Evolutionary conservation across 768 basidiomycete genomes (phyloP), one percentile per base, ranked within the genome.

Genomic region (Podaxis pistillaris): DNA sequence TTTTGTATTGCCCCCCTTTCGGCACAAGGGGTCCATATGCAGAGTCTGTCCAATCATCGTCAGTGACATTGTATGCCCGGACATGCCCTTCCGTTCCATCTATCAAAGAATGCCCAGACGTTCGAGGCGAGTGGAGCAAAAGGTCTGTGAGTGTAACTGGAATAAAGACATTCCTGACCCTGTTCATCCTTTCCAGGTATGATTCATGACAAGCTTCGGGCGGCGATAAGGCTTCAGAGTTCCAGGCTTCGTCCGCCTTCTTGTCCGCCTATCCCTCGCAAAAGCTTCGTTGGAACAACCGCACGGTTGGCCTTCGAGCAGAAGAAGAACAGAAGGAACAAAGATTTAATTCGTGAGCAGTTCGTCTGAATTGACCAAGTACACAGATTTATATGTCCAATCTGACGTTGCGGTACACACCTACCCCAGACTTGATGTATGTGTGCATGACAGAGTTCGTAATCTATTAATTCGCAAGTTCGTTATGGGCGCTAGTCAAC

Each of bases 51-150:
- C 58, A 60, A 60, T 60, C 58, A 60, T 50, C 49, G 8, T 19
- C 36, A 15, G 37, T 60, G 28, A 36, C 13, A 51, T 22, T 15
- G 26, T 33, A 22, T 30, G 0, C 13, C 15, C 28, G 50, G 50
- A 22, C 52, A 33, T 19, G 36, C 30, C 15, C 8, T 19, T 3
- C 19, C 13, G 19, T 53, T 17, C 4, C 53, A 54, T 62, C 53
- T 49, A 62, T 62, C 60, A 60, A 52, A 47, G 52, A 38, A 58
- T 58, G 17, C 15, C n/a, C 24, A 50, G 60, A 55, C n/a, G 28
- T 28, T 36, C 53, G 37, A 55, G 33, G 30, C 28, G 11, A 22
- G 40, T 54, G 52, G 53, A 55, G 53, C 19, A 26, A 26, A 54
- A 36, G 47, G 36, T 44, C 22, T 50, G 17, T 2, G 6, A 38